A percentile compares a stretch with the other conserved stretches of the same genome.
phyloP scores from a whole-genome alignment of 2,329 filamentous ascomycete genomes.

The Cryphonectria parasitica region DNA sequence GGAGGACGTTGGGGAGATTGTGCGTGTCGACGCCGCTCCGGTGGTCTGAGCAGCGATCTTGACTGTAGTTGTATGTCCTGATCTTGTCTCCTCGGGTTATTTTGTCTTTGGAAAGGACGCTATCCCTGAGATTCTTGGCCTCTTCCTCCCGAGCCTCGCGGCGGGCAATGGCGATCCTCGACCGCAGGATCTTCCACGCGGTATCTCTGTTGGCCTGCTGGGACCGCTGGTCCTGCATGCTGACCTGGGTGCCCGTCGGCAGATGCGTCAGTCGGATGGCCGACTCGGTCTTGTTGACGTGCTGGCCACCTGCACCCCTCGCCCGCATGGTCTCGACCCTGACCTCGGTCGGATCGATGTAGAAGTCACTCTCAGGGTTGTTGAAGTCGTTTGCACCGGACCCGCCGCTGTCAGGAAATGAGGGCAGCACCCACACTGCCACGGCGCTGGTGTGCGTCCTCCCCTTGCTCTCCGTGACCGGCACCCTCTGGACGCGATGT shows the following conservation, averaged over 20 bases:
- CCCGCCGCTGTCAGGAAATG: constrained; percentile 65
- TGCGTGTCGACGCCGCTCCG: constrained; percentile 78
- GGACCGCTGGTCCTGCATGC: constrained; percentile 90
- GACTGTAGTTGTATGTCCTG: constrained; percentile 81
- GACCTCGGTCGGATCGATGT: constrained; percentile 83
- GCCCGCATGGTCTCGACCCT: constrained; percentile 88
- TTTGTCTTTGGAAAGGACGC: constrained; percentile 76
- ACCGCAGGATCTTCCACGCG: constrained; percentile 84
- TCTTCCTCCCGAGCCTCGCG: constrained; percentile 85
- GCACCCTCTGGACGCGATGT: constrained; percentile 91
- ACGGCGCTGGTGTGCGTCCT: constrained; percentile 93
- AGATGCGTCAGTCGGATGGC: constrained; percentile 90
- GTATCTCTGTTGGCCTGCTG: constrained; percentile 87
- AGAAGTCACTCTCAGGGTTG: constrained; percentile 89
- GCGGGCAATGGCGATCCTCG: constrained; percentile 77
- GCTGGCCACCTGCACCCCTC: constrained; percentile 89
- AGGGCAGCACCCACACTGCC: constrained; percentile 89
- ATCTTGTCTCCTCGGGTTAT: constrained; percentile 94
- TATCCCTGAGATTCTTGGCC: constrained; percentile 72
- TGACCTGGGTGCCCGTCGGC: constrained; percentile 83
- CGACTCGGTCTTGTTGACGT: constrained; percentile 98
- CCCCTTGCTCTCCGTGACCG: constrained; percentile 87
- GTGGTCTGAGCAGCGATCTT: constrained; percentile 85
- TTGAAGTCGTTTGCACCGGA: constrained; percentile 63
- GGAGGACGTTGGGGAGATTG: constrained; percentile 79